Percentiles rank a stretch among this genome's conserved stretches.
phyloP scores from a whole-genome alignment of 306 rosid genomes.

The Ziziphus jujuba region DNA sequence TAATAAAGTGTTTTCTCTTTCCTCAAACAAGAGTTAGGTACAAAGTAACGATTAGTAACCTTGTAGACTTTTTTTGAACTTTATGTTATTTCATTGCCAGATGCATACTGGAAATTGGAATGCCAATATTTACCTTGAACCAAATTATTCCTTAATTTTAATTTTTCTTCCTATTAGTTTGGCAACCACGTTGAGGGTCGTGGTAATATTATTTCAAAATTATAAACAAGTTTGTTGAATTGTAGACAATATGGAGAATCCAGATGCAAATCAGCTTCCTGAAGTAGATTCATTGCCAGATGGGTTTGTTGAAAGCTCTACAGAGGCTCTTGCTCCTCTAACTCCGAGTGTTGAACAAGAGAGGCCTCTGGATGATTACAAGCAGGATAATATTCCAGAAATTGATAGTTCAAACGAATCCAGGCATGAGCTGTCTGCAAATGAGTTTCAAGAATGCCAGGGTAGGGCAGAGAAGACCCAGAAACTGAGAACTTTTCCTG shows the following conservation, averaged over 20 bases:
- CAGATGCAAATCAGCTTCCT: slow-evolving; percentile 82
- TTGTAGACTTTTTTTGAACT: not conserved
- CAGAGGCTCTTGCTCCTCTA: slow-evolving; percentile 64
- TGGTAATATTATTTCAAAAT: slow-evolving; percentile 24
- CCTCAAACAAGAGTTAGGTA: not conserved
- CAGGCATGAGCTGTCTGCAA: slow-evolving; percentile 29
- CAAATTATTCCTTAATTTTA: slow-evolving; percentile 5
- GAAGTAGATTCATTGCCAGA: slow-evolving; percentile 88
- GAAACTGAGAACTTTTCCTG: slow-evolving; percentile 41
- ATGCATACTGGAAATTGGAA: slow-evolving; percentile 2
- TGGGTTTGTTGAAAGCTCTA: slow-evolving; percentile 80
- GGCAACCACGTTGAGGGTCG: slow-evolving; percentile 9
- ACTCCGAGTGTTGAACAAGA: slow-evolving; percentile 64
- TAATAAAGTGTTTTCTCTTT: not conserved
- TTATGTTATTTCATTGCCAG: not conserved
- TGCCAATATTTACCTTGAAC: not conserved
- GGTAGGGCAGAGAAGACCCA: slow-evolving; percentile 46
- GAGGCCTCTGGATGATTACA: slow-evolving; percentile 39
- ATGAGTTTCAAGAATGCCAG: slow-evolving; percentile 42
- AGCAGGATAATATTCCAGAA: slow-evolving; percentile 38
- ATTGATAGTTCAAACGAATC: slow-evolving; percentile 34
- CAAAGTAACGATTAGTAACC: not conserved
- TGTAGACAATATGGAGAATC: slow-evolving; percentile 73
- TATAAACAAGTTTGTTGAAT: slow-evolving; percentile 26
- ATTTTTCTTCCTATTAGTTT: not conserved